phyloP scores from a whole-genome alignment of 2,329 filamentous ascomycete genomes.

The Cryphonectria radicalis region DNA sequence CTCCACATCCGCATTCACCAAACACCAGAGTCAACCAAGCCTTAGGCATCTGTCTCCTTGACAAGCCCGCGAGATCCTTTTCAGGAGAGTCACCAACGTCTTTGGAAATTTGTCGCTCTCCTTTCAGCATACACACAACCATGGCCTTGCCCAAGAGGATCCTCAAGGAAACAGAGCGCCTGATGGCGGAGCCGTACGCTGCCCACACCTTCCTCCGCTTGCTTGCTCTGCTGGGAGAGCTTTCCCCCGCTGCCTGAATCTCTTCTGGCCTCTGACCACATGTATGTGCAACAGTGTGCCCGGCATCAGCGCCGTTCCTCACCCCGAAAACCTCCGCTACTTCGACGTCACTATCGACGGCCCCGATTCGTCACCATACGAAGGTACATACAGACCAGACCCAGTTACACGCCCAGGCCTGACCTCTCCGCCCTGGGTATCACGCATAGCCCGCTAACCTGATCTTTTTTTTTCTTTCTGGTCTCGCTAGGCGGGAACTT shows the following conservation, averaged over 20 bases:
- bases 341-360: constrained; percentile 98
- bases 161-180: constrained; percentile 96
- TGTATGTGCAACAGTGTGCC: constrained; percentile 70
- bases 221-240: background rate
- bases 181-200: constrained; percentile 92
- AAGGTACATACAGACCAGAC: constrained; percentile 64
- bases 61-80: background rate
- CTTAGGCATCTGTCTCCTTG: background rate
- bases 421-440: background rate
- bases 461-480: constrained; percentile 3
- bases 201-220: constrained; percentile 21
- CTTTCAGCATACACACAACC: background rate
- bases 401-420: background rate
- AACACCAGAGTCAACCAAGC: background rate
- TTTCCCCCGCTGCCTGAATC: background rate
- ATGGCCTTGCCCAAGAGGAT: constrained; percentile 94
- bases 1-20: background rate
- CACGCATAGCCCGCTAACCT: constrained; percentile 9
- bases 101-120: background rate
- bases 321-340: constrained; percentile 96
- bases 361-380: constrained; percentile 89
- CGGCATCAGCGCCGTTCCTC: constrained; percentile 92
- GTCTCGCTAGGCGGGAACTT: constrained; percentile 72
- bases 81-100: background rate
- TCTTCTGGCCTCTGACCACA: constrained; percentile 19